Conservation (phyloP, 202 grass and related monocot species). For the Carex sylvatica region DNA sequence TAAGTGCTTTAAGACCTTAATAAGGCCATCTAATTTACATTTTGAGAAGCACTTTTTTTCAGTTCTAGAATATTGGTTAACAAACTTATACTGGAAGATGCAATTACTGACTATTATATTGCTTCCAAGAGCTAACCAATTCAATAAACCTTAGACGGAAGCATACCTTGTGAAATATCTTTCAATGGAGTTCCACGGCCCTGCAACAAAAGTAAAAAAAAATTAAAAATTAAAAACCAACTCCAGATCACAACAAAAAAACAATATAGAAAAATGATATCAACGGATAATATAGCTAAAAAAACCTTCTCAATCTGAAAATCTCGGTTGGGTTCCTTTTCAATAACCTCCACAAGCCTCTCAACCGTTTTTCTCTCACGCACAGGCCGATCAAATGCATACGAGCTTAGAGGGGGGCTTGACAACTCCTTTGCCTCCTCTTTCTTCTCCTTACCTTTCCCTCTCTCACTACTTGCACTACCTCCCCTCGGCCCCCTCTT, state of each 20-base stretch:
- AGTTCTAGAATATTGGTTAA: neutral
- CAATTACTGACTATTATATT: neutral
- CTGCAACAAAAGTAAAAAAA: conserved; percentile 39
- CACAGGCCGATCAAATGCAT: conserved; percentile 71
- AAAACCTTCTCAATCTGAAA: conserved; percentile 91
- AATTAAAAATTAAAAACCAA: neutral
- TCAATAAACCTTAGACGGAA: conserved; percentile 10
- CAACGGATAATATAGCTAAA: conserved; percentile 19
- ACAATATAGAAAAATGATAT: conserved; percentile 15
- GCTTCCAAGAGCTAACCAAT: conserved; percentile 1
- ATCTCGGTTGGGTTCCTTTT: conserved; percentile 69
- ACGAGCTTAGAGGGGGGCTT: conserved; percentile 42
- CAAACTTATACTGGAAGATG: neutral
- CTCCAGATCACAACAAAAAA: neutral
- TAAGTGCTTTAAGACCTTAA: neutral
- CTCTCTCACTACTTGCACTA: conserved; percentile 42
- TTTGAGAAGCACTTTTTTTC: neutral
- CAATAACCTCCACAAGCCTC: conserved; percentile 99
- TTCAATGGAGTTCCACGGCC: conserved; percentile 91
- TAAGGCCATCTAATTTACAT: neutral
- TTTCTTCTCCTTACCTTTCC: conserved; percentile 61
- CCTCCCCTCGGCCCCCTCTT: conserved; percentile 52
- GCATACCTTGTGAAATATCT: conserved; percentile 82
- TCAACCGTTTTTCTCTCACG: conserved; percentile 97
- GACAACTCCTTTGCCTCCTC: conserved; percentile 49